These are phyloP conservation scores for Verticillium zaregamsianum DNA, from an alignment of 2,329 filamentous ascomycete genomes.

Conservation along the genomic window DNA sequence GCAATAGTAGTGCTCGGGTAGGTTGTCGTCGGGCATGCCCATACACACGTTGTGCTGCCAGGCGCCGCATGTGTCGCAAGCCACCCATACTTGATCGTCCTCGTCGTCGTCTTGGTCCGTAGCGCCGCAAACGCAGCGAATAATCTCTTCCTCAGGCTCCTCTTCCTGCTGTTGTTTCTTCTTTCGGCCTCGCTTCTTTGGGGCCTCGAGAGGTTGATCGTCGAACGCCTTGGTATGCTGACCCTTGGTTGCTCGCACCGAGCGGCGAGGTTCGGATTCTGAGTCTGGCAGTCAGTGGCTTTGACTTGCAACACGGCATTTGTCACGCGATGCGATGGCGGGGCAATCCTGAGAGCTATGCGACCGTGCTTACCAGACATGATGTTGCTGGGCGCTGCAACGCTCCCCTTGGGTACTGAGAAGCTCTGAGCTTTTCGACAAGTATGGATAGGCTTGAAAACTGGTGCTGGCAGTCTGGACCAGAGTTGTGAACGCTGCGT, in stretches of 20 bases:
- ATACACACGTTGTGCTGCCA: constrained; percentile 99
- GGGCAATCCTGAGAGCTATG: background rate
- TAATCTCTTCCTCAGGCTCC: constrained; percentile 63
- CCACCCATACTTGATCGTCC: constrained; percentile 82
- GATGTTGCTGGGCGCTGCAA: constrained; percentile 1
- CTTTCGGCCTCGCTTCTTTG: constrained; percentile 52
- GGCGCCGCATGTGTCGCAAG: constrained; percentile 84
- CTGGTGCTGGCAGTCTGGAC: background rate
- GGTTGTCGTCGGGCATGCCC: constrained; percentile 73
- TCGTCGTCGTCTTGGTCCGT: constrained; percentile 82
- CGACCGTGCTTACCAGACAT: constrained; percentile 31
- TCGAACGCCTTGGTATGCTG: constrained; percentile 89
- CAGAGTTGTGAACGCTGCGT: background rate
- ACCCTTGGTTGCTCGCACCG: constrained; percentile 92
- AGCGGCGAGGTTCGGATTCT: constrained; percentile 79
- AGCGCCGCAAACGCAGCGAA: constrained; percentile 90
- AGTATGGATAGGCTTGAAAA: background rate
- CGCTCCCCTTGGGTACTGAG: background rate
- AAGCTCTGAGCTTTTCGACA: background rate
- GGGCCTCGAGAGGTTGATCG: constrained; percentile 51
- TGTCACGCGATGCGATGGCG: background rate
- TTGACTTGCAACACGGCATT: background rate
- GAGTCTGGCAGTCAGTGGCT: background rate
- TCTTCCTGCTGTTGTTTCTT: constrained; percentile 54
- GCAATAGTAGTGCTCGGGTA: constrained; percentile 85